Evolutionary conservation across 768 basidiomycete species (phyloP).

Genomic region (Neoboletus subvelutipes): DNA sequence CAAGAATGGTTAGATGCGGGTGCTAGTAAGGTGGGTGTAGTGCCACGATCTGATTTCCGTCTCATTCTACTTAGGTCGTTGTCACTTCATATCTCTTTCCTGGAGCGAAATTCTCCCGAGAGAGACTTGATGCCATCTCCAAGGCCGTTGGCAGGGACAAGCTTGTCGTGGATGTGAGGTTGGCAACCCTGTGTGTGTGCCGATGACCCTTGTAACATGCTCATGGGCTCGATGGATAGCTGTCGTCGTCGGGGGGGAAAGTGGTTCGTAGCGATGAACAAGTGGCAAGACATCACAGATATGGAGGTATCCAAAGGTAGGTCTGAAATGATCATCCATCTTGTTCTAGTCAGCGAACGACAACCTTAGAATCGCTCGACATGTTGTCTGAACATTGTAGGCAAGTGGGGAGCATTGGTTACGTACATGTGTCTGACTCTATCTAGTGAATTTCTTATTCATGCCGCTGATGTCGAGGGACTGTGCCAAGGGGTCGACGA

Average conservation of each 20-base stretch:
- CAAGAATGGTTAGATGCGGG: slow-evolving; percentile 82
- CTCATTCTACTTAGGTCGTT: slow-evolving; percentile 64
- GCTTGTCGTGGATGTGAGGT: slow-evolving; percentile 96
- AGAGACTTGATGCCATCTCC: slow-evolving; percentile 64
- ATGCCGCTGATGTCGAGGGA: slow-evolving; percentile 99
- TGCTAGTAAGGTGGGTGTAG: slow-evolving; percentile 73
- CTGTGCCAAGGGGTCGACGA: slow-evolving; percentile 95
- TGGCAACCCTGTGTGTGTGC: slow-evolving; percentile 13
- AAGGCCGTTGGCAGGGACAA: slow-evolving; percentile 73
- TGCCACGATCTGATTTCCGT: neutral
- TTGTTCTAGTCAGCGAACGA: neutral
- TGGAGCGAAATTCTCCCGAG: slow-evolving; percentile 69
- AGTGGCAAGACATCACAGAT: slow-evolving; percentile 96
- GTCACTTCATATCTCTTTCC: slow-evolving; percentile 98
- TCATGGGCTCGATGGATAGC: slow-evolving; percentile 40
- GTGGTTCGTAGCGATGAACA: slow-evolving; percentile 98
- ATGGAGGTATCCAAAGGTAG: slow-evolving; percentile 86
- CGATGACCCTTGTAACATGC: neutral
- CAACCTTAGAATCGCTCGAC: slow-evolving; percentile 67
- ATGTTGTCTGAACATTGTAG: slow-evolving; percentile 80
- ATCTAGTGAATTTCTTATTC: slow-evolving; percentile 87
- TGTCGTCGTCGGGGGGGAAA: slow-evolving; percentile 73
- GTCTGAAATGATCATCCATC: slow-evolving; percentile 6
- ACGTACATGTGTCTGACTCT: slow-evolving; percentile 14
- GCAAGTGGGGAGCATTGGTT: slow-evolving; percentile 35